These are phyloP conservation scores for Phytophthora hibernalis DNA, from an alignment of 352 stramenopile genomes.

Conservation along the genomic window DNA sequence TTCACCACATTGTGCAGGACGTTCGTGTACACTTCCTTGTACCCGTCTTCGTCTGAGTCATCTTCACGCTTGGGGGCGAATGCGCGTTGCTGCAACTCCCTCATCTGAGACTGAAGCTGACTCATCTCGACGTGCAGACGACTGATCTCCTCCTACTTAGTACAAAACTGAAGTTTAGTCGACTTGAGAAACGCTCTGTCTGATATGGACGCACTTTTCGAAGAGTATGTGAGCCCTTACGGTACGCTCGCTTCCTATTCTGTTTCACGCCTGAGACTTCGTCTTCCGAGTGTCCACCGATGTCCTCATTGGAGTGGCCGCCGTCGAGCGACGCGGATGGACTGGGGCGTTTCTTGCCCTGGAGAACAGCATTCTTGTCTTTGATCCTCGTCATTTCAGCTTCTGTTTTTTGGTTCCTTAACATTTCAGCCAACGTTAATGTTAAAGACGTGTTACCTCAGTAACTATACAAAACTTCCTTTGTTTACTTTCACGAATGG, in stretches of 20 bases:
- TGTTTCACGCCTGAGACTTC: background rate
- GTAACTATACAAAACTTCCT: too few species aligned
- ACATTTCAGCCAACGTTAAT: too few species aligned
- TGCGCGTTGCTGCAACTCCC: slow-evolving; percentile 25
- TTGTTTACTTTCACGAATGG: too few species aligned
- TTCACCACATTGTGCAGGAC: slow-evolving; percentile 28
- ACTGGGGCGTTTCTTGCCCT: too few species aligned
- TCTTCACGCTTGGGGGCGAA: slow-evolving; percentile 12
- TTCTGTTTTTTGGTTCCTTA: too few species aligned
- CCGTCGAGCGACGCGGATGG: too few species aligned
- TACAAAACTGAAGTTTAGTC: slow-evolving; percentile 1
- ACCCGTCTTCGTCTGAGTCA: background rate
- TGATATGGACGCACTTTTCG: slow-evolving; percentile 28
- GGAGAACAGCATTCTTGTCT: too few species aligned
- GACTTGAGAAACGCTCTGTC: background rate
- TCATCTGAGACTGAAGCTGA: slow-evolving; percentile 24
- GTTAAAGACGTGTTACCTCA: too few species aligned
- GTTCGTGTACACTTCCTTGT: slow-evolving; percentile 12
- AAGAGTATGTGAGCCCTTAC: slow-evolving; percentile 34
- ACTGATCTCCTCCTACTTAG: slow-evolving; percentile 31
- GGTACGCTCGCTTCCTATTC: slow-evolving; percentile 26
- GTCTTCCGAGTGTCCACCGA: background rate
- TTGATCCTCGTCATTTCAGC: too few species aligned
- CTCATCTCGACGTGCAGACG: slow-evolving; percentile 18
- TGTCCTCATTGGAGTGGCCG: background rate